Conservation (phyloP, 768 basidiomycete genomes). For the Mycena capillaripes region DNA sequence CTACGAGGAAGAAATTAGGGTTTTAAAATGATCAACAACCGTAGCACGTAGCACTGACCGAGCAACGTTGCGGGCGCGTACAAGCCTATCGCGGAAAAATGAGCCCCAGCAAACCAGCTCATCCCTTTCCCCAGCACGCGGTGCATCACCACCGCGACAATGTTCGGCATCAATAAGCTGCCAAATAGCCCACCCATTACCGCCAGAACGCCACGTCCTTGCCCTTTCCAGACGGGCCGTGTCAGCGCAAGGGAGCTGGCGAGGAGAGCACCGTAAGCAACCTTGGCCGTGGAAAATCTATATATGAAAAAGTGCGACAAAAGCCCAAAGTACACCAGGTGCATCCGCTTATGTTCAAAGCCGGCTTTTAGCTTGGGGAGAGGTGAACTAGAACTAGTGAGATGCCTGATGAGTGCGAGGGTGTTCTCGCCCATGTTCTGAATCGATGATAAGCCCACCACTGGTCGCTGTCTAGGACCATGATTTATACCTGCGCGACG, state of each 20-base stretch:
- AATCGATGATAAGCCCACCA: slow-evolving; percentile 30
- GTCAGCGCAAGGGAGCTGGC: slow-evolving; percentile 59
- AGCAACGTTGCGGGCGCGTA: slow-evolving; percentile 84
- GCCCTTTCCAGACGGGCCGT: slow-evolving; percentile 55
- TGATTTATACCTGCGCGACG: slow-evolving; percentile 67
- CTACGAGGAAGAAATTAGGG: slow-evolving; percentile 50
- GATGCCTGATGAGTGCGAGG: slow-evolving; percentile 80
- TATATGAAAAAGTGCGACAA: slow-evolving; percentile 81
- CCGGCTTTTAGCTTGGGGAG: slow-evolving; percentile 64
- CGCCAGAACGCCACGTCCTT: slow-evolving; percentile 61
- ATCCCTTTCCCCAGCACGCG: slow-evolving; percentile 74
- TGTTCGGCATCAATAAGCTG: slow-evolving; percentile 74
- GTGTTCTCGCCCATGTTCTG: slow-evolving; percentile 94
- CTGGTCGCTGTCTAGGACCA: slow-evolving; percentile 7
- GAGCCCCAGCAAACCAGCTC: slow-evolving; percentile 89
- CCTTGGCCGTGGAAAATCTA: slow-evolving; percentile 78
- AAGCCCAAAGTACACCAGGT: slow-evolving; percentile 80
- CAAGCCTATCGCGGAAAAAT: slow-evolving; percentile 70
- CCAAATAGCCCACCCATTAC: slow-evolving; percentile 64
- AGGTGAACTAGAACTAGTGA: slow-evolving; percentile 79
- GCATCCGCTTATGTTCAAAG: slow-evolving; percentile 51
- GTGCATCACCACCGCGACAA: slow-evolving; percentile 79
- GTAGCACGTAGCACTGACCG: slow-evolving; percentile 61
- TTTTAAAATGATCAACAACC: neutral
- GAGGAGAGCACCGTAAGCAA: slow-evolving; percentile 70